phyloP scores from a whole-genome alignment of 495 filamentous ascomycete genomes.

The Annulohypoxylon nitens region DNA sequence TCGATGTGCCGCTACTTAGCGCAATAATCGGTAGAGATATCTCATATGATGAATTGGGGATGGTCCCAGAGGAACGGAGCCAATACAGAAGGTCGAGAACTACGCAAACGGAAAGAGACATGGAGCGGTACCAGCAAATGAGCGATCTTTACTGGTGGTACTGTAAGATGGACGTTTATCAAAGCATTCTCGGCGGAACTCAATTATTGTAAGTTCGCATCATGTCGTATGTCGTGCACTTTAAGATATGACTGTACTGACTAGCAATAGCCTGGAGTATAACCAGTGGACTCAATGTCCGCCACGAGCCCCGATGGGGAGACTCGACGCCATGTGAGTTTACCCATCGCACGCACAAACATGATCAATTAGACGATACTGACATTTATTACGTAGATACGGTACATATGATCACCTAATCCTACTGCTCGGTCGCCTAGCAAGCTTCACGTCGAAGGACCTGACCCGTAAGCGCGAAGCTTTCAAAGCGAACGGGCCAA shows the following conservation, averaged over 20 bases:
- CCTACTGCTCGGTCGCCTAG: constrained; percentile 84
- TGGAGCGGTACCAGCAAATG: constrained; percentile 82
- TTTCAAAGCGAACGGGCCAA: constrained; percentile 59
- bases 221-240: constrained; percentile 25
- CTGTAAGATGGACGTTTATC: constrained; percentile 90
- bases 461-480: constrained; percentile 79
- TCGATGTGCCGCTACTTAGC: constrained; percentile 56
- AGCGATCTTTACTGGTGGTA: constrained; percentile 98
- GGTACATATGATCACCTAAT: constrained; percentile 89
- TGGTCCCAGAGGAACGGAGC: constrained; percentile 48
- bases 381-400: constrained; percentile 61
- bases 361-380: background rate
- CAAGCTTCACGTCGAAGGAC: constrained; percentile 84
- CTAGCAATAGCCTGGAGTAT: constrained; percentile 76
- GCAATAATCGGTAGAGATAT: constrained; percentile 55
- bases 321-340: constrained; percentile 76
- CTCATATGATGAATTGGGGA: constrained; percentile 52
- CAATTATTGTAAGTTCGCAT: constrained; percentile 77
- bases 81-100: constrained; percentile 44
- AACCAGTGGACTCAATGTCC: constrained; percentile 84
- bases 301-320: constrained; percentile 83
- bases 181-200: constrained; percentile 90
- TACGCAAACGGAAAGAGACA: constrained; percentile 74
- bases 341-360: background rate
- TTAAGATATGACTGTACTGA: constrained; percentile 33